A percentile compares a stretch with the other conserved stretches of the same genome.
These are phyloP conservation scores for Amanita rimosa DNA, from an alignment of 768 basidiomycete species.

Conservation along the genomic window DNA sequence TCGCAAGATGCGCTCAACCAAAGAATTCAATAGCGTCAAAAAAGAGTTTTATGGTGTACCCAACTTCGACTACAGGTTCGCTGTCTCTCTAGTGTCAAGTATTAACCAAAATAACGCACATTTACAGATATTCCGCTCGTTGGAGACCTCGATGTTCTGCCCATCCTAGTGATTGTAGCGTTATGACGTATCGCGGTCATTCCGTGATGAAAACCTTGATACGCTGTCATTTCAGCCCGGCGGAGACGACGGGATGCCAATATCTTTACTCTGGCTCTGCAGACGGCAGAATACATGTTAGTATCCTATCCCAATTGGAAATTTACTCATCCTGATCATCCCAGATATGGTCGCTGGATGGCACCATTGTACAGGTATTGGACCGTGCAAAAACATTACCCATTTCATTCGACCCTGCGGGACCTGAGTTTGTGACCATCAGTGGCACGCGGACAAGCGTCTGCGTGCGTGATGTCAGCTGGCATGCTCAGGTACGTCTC, in stretches of 20 bases:
- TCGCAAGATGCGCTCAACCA: constrained; percentile 76
- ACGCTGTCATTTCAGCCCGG: constrained; percentile 92
- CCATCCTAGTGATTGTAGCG: constrained; percentile 85
- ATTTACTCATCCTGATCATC: constrained; percentile 1
- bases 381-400: constrained; percentile 69
- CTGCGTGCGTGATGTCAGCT: constrained; percentile 90
- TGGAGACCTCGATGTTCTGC: constrained; percentile 47
- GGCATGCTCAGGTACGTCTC: constrained; percentile 67
- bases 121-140: constrained; percentile 48
- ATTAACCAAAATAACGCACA: constrained; percentile 1
- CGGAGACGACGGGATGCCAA: constrained; percentile 81
- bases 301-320: constrained; percentile 12
- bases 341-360: constrained; percentile 96
- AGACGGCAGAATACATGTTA: constrained; percentile 76
- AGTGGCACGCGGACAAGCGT: constrained; percentile 20
- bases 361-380: constrained; percentile 69
- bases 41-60: constrained; percentile 41
- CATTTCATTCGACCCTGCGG: constrained; percentile 65
- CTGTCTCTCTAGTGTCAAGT: not conserved
- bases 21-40: constrained; percentile 49
- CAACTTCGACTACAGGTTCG: constrained; percentile 78
- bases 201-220: constrained; percentile 85
- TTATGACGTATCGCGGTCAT: constrained; percentile 95
- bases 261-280: constrained; percentile 93
- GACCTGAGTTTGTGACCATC: constrained; percentile 28